Evolutionary conservation across 192 early-diverging fungal genomes (phyloP), one percentile per base, ranked within the genome.

Genomic region (Helicostylum pulchrum): DNA sequence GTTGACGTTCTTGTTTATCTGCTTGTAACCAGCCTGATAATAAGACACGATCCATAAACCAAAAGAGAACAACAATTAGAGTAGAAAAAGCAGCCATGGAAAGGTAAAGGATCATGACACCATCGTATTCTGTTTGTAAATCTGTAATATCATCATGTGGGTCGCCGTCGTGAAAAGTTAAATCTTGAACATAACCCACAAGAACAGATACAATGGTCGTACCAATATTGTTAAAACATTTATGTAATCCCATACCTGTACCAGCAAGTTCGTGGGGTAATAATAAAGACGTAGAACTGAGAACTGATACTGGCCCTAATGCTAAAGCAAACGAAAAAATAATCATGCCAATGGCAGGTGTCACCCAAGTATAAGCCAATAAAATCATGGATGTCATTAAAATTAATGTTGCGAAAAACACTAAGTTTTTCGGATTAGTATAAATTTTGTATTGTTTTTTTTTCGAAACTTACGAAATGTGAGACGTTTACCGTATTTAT

Each of bases 171-270:
- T 67, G 71, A 44, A 43, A 63, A 17, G 73, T 69, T 12, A 62
- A 43, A 54, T 87, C 86, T 47, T 87, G 86, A 45, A 87, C 70
- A 57, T 78, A 77, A 21, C 86, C 86, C 42, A 84, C 76, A 17
- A 84, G 65, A 19, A 85, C 78, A 15, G 80, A 77, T 5, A 87
- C 79, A 21, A 85, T 83, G 0, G 86, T 85, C 17, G 80, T 78
- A 9, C 84, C 86, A 8, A 82, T 81, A 53, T 85, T 87, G 70
- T 78, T 82, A 3, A 80, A 78, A 31, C 77, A 81, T 66, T 87
- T 87, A 78, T 84, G 83, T 30, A 87, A 68, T 1, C 86, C 83
- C 45, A 84, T 54, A 8, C 77, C 82, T 0, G 81, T 83, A 23
- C 86, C 86, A 15, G 81, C 65, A 17, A 79, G 71, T 59, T 64